Percentiles rank a stretch among this genome's conserved stretches.
Evolutionary conservation across 2,329 filamentous ascomycete species (phyloP).

Genomic region (Fusarium temperatum): DNA sequence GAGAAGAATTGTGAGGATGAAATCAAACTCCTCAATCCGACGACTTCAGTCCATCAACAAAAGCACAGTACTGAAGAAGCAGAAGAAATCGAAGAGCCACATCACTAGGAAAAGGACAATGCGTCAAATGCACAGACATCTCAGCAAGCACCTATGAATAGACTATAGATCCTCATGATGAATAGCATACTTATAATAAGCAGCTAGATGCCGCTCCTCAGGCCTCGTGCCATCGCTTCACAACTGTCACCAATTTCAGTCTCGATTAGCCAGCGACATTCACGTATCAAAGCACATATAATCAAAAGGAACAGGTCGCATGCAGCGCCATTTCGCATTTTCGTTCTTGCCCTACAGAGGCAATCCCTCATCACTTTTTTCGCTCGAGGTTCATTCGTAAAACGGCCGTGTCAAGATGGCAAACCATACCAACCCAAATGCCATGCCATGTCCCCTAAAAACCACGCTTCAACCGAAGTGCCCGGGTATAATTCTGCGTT

Average conservation of each 20-base stretch:
- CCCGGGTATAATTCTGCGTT: conserved; percentile 45
- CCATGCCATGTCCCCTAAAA: conserved; percentile 28
- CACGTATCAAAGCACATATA: not conserved
- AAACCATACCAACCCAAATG: conserved; percentile 32
- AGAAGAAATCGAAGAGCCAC: conserved; percentile 43
- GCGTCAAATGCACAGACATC: not conserved
- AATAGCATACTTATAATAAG: not conserved
- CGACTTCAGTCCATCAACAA: conserved; percentile 27
- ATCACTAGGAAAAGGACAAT: not conserved
- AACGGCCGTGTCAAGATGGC: conserved; percentile 43
- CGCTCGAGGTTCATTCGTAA: conserved; percentile 38
- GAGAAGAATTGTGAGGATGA: conserved; percentile 34
- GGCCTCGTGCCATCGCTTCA: not conserved
- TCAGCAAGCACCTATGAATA: not conserved
- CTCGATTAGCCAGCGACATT: not conserved
- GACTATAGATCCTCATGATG: not conserved
- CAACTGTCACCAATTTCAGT: not conserved
- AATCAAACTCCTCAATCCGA: conserved; percentile 12
- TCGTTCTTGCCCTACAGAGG: conserved; percentile 2
- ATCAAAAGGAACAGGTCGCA: conserved; percentile 11
- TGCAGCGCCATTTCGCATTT: conserved; percentile 31
- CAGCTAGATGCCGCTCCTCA: not conserved
- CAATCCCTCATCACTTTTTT: conserved; percentile 27
- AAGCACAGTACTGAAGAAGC: conserved; percentile 42
- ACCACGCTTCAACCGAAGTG: conserved; percentile 40